Conservation (phyloP, 2,329 filamentous ascomycete genomes). For the Furcasterigmium sp. region DNA sequence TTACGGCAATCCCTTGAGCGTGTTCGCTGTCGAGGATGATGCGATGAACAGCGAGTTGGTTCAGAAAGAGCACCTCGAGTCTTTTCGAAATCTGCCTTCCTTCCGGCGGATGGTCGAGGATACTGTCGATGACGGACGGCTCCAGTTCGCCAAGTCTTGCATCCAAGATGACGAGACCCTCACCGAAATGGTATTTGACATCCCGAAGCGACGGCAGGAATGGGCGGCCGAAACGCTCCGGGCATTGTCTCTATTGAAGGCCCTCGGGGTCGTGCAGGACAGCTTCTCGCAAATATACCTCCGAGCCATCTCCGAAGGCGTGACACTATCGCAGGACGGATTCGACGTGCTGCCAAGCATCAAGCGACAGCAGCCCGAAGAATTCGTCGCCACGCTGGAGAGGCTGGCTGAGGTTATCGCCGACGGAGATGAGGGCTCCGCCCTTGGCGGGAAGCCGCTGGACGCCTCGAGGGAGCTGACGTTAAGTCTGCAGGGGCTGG, state of each 20-base stretch:
- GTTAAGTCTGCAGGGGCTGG: slow-evolving; percentile 21
- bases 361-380: slow-evolving; percentile 53
- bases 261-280: slow-evolving; percentile 26
- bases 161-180: slow-evolving; percentile 58
- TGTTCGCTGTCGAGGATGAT: slow-evolving; percentile 40
- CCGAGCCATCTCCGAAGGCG: slow-evolving; percentile 51
- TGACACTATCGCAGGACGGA: slow-evolving; percentile 42
- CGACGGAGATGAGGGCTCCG: slow-evolving; percentile 23
- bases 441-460: no score
- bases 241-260: slow-evolving; percentile 39
- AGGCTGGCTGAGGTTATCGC: slow-evolving; percentile 31
- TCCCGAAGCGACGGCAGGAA: slow-evolving; percentile 25
- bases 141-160: slow-evolving; percentile 41
- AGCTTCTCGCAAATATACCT: slow-evolving; percentile 56
- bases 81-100: slow-evolving; percentile 63
- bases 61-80: slow-evolving; percentile 58
- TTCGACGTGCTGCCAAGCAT: slow-evolving; percentile 52
- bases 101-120: slow-evolving; percentile 54
- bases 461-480: no score
- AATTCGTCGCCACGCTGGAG: slow-evolving; percentile 35
- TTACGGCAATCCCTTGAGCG: slow-evolving; percentile 69
- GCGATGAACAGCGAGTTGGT: slow-evolving; percentile 26
- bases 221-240: slow-evolving; percentile 40
- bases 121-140: slow-evolving; percentile 35
- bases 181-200: slow-evolving; percentile 30